Conservation (phyloP, 352 stramenopile genomes). For the Globisporangium barbulae region DNA sequence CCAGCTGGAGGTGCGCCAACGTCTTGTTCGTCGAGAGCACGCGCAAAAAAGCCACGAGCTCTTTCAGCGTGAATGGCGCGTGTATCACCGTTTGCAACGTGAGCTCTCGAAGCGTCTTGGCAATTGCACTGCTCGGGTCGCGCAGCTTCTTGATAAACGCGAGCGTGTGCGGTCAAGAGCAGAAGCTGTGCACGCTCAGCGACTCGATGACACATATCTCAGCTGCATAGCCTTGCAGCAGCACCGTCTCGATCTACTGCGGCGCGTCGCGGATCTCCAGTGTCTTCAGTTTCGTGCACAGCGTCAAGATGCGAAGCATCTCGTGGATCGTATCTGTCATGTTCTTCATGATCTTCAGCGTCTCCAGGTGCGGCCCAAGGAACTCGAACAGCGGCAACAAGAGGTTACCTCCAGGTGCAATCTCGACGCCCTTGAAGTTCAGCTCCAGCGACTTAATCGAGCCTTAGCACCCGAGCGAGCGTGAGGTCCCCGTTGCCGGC, state of each 20-base stretch:
- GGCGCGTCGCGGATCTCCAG: background rate
- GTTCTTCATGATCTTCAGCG: background rate
- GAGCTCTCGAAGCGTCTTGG: background rate
- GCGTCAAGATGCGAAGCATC: background rate
- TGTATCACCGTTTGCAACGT: background rate
- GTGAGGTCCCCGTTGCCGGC: background rate
- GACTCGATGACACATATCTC: background rate
- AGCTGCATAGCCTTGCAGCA: background rate
- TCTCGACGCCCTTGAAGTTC: too few species aligned
- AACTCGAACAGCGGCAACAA: slow-evolving; percentile 5
- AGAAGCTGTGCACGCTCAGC: background rate
- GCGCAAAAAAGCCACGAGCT: background rate
- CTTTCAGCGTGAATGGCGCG: background rate
- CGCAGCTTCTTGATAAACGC: background rate
- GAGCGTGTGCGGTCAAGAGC: background rate
- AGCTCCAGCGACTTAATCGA: slow-evolving; percentile 2
- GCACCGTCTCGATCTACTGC: background rate
- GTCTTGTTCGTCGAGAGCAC: slow-evolving; percentile 1
- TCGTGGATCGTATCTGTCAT: background rate
- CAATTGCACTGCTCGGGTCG: slow-evolving; percentile 2
- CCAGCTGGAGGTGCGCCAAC: background rate
- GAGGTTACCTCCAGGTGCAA: background rate
- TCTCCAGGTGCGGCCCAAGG: slow-evolving; percentile 1
- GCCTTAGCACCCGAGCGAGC: background rate
- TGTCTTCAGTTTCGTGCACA: background rate